These are phyloP conservation scores for Straminergon stramineum DNA, from an alignment of 225 moss, liverwort and hornwort genomes.

Conservation along the genomic window DNA sequence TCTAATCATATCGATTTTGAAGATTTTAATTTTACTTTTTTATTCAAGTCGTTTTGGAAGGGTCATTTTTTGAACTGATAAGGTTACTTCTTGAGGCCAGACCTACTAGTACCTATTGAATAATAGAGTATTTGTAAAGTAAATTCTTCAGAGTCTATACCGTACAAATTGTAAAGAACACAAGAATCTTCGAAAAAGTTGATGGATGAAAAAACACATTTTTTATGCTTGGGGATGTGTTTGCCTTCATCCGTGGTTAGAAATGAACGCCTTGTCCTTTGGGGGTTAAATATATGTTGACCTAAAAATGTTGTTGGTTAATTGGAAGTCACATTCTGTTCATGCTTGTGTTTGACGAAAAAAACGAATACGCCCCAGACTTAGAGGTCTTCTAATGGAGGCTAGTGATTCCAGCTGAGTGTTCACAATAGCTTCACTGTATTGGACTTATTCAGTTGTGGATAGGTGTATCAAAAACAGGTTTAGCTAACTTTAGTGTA, in stretches of 20 bases:
- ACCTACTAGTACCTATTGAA: background rate
- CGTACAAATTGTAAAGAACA: background rate
- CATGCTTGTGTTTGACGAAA: background rate
- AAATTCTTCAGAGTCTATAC: background rate
- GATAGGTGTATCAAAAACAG: slow-evolving; percentile 24
- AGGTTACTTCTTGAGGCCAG: background rate
- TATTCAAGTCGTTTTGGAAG: background rate
- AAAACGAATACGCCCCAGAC: background rate
- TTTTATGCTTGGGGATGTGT: background rate
- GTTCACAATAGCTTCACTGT: background rate
- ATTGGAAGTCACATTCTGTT: background rate
- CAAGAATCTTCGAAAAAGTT: background rate
- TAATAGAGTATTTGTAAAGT: background rate
- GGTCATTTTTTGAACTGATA: background rate
- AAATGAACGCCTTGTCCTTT: background rate
- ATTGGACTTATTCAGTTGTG: slow-evolving; percentile 14
- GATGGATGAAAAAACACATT: background rate
- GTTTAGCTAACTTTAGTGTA: background rate
- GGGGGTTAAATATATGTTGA: background rate
- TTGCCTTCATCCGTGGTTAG: background rate
- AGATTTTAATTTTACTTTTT: background rate
- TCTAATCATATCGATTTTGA: background rate
- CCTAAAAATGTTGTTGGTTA: background rate
- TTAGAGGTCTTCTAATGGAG: background rate
- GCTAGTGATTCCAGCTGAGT: background rate